These are phyloP conservation scores for Teunomyces funiuensis DNA, from an alignment of 805 yeast genomes.

Conservation along the genomic window DNA sequence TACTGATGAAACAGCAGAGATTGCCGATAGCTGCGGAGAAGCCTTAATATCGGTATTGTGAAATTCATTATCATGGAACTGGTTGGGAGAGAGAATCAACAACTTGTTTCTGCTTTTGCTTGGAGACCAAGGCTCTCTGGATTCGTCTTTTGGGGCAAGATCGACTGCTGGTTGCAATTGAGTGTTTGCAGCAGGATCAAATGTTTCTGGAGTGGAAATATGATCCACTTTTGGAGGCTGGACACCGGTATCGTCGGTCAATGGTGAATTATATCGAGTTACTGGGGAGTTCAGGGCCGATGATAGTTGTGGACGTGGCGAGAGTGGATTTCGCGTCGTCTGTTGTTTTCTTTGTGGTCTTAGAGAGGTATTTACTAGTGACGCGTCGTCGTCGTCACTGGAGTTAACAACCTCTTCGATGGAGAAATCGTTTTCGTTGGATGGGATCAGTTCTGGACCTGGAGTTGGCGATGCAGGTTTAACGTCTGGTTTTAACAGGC, in stretches of 20 bases:
- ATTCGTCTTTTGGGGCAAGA: conserved; percentile 9
- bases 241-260: conserved; percentile 4
- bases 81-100: conserved; percentile 40
- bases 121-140: conserved; percentile 4
- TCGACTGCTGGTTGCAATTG: conserved; percentile 17
- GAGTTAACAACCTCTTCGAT: conserved; percentile 42
- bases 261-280: conserved; percentile 17
- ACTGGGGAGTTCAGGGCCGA: conserved; percentile 7
- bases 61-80: conserved; percentile 34
- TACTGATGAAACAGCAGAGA: neutral
- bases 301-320: conserved; percentile 2
- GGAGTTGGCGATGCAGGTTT: neutral
- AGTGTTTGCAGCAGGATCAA: neutral
- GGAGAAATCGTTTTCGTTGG: conserved; percentile 17
- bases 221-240: conserved; percentile 3
- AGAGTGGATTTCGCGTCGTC: conserved; percentile 5
- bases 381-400: conserved; percentile 34
- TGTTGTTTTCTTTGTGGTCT: conserved; percentile 9
- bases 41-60: conserved; percentile 19
- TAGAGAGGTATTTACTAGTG: conserved; percentile 9
- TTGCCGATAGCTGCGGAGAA: conserved; percentile 2
- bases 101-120: conserved; percentile 27
- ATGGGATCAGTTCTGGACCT: neutral
- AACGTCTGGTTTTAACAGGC: conserved; percentile 10
- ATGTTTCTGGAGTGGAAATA: conserved; percentile 3